A percentile compares a stretch with the other conserved stretches of the same genome.
Evolutionary conservation across 345 rosid species (phyloP).

Genomic region (Ailanthus altissimus): DNA sequence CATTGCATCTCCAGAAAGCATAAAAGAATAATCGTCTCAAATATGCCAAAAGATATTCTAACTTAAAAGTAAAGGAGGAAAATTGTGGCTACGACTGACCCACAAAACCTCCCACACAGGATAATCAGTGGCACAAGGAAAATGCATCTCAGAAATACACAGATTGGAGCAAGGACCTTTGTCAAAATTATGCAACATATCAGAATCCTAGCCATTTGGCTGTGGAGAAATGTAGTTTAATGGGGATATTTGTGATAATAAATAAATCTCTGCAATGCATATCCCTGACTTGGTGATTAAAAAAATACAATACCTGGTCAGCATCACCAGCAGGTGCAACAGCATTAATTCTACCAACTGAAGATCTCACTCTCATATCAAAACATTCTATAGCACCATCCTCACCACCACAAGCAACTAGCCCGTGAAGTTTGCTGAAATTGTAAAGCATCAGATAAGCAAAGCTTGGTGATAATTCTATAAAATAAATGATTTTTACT

Average conservation of each 20-base stretch:
- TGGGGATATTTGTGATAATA: background rate
- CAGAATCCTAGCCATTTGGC: background rate
- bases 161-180: background rate
- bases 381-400: slow-evolving; percentile 97
- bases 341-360: slow-evolving; percentile 81
- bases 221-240: background rate
- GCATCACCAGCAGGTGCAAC: slow-evolving; percentile 72
- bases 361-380: slow-evolving; percentile 78
- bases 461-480: slow-evolving; percentile 4
- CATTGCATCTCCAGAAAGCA: slow-evolving; percentile 8
- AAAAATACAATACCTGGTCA: slow-evolving; percentile 47
- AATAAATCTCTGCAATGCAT: background rate
- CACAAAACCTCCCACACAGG: background rate
- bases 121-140: background rate
- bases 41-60: background rate
- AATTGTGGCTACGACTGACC: background rate
- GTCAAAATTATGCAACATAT: background rate
- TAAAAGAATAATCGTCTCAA: background rate
- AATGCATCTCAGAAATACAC: background rate
- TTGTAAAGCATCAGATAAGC: slow-evolving; percentile 22
- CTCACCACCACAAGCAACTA: slow-evolving; percentile 98
- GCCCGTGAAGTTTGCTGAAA: slow-evolving; percentile 81
- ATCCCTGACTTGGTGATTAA: background rate
- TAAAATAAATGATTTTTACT: too few species aligned
- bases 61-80: background rate